These are phyloP conservation scores for Phytomonas sp. DNA, from an alignment of 208 protist genomes.

Conservation along the genomic window DNA sequence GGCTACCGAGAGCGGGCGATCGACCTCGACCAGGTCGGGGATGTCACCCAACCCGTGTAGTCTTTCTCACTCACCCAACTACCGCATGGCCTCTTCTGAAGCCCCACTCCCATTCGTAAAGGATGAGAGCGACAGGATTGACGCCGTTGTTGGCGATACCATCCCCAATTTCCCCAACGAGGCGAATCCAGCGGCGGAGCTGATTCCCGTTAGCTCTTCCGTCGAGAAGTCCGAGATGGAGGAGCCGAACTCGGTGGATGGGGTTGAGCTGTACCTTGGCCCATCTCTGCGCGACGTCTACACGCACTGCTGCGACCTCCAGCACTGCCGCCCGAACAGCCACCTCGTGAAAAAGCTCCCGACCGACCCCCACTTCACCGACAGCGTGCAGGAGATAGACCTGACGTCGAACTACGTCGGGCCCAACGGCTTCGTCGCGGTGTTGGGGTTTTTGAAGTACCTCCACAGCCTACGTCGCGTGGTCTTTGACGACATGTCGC, in stretches of 20 bases:
- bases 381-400: conserved; percentile 72
- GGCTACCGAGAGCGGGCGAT: too few species aligned
- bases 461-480: conserved; percentile 55
- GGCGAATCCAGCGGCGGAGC: background rate
- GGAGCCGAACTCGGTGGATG: conserved; percentile 27
- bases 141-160: conserved; percentile 1
- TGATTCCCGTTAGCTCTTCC: background rate
- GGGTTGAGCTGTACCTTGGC: conserved; percentile 41
- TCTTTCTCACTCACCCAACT: background rate
- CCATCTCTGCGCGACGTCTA: conserved; percentile 77
- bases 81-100: background rate
- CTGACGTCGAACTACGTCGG: conserved; percentile 87
- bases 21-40: too few species aligned
- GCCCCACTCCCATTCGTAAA: background rate
- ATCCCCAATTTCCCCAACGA: background rate
- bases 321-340: conserved; percentile 82
- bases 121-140: background rate
- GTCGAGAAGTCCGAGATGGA: conserved; percentile 17
- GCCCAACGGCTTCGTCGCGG: conserved; percentile 72
- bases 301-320: conserved; percentile 67
- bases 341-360: conserved; percentile 79
- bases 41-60: background rate
- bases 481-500: conserved; percentile 82
- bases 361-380: conserved; percentile 60
- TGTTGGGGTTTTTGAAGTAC: conserved; percentile 70